Evolutionary conservation across 805 yeast species (phyloP), one percentile per base, ranked within the genome.

Genomic region (Metschnikowia sp.): DNA sequence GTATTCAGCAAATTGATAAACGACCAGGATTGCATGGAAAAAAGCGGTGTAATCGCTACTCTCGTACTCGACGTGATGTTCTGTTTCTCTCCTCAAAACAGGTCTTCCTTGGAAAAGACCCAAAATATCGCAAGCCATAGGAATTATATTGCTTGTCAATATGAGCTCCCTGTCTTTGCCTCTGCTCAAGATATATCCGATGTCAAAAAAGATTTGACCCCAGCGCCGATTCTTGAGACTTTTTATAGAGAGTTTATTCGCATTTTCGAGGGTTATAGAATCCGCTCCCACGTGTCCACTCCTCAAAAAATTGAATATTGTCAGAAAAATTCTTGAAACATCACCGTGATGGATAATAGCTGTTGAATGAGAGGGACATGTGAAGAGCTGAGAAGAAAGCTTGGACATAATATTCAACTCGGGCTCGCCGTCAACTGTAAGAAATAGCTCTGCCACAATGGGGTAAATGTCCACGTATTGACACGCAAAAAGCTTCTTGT

Each of bases 1-100:
- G 49, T 70, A 69, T 49, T 81, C 86, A 0, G 79, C 76, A 54
- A 82, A 76, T 49, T 85, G 84, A 9, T 84, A 76, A 0, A 88
- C 75, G 3, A 83, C 86, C 45, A 87, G 83, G 49, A 83, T 65
- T 1, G 85, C 81, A 51, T 84, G 85, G 62, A 85, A 85, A 57
- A 76, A 84, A 2, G 82, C 77, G 1, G 84, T 78, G 74, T 91
- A 94, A 43, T 88, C 92, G 31, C 87, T 88, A 39, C 83, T 83
- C 61, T 92, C 99, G 62, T 86, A 94, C 61, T 91, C 97, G 9
- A 92, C 90, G 63, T 92, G 99, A 49, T 81, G 84, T 6, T 77
- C 73, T 4, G 82, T 80, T 59, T 89, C 96, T 49, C 98, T 75
- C 51, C 75, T 78, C 57, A 88, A 68, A 0, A 86, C 83, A 1